Evolutionary conservation across 176 grass and related monocot genomes (phyloP).

Genomic region (Ananas comosus): DNA sequence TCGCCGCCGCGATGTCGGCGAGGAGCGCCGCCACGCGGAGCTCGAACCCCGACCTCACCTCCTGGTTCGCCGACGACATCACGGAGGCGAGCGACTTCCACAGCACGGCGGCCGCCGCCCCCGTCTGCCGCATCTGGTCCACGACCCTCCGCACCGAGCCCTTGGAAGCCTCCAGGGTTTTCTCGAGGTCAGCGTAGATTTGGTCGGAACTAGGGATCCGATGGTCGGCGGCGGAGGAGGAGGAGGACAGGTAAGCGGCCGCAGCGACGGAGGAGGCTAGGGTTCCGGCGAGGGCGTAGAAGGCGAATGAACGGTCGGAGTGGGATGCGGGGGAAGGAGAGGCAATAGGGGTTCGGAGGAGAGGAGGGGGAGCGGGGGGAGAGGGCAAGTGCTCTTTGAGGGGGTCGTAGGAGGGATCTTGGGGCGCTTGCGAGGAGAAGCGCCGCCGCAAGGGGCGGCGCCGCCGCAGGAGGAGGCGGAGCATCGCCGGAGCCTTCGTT

Average conservation of each 20-base stretch:
- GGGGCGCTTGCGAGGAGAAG: slow-evolving; percentile 18
- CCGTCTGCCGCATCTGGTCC: slow-evolving; percentile 65
- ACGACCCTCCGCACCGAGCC: slow-evolving; percentile 50
- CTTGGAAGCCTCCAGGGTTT: slow-evolving; percentile 59
- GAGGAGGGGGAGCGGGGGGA: slow-evolving; percentile 1
- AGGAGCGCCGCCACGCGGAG: slow-evolving; percentile 80
- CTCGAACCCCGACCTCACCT: slow-evolving; percentile 80
- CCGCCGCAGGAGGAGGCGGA: slow-evolving; percentile 24
- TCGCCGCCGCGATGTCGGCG: slow-evolving; percentile 77
- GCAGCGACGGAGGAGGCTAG: slow-evolving; percentile 21
- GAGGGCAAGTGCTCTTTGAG: not conserved
- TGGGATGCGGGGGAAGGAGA: not conserved
- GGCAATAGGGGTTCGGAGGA: slow-evolving; percentile 6
- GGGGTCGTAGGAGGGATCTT: not conserved
- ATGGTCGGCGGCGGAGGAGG: slow-evolving; percentile 18
- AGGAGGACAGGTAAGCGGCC: slow-evolving; percentile 19
- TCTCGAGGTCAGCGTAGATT: slow-evolving; percentile 46
- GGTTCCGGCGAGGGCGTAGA: slow-evolving; percentile 24
- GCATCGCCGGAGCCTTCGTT: slow-evolving; percentile 13
- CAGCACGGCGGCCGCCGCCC: slow-evolving; percentile 53
- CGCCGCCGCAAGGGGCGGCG: not conserved
- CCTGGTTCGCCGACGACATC: slow-evolving; percentile 85
- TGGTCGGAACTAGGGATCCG: slow-evolving; percentile 24
- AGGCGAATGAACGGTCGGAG: not conserved
- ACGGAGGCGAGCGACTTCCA: slow-evolving; percentile 68